phyloP scores from a whole-genome alignment of 257 asterid species.

The Cinchona pubescens region DNA sequence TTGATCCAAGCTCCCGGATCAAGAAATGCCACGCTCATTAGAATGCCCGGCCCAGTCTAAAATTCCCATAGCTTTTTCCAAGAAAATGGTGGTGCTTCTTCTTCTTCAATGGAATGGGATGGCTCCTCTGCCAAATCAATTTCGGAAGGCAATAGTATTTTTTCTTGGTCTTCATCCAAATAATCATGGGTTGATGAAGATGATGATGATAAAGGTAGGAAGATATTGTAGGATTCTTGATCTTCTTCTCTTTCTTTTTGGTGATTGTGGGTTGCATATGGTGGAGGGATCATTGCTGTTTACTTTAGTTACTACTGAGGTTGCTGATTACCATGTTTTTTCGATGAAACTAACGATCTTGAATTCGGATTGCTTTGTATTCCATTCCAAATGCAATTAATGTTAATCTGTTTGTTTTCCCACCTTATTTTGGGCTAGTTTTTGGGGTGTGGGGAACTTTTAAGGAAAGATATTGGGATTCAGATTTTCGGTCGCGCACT shows the following conservation, averaged over 20 bases:
- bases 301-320: background rate
- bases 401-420: background rate
- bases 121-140: constrained; percentile 30
- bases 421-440: background rate
- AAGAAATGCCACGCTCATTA: constrained; percentile 85
- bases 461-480: background rate
- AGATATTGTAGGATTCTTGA: constrained; percentile 23
- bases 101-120: constrained; percentile 4
- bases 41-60: constrained; percentile 88
- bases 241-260: constrained; percentile 17
- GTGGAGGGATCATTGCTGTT: constrained; percentile 16
- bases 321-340: background rate
- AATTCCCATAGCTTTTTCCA: constrained; percentile 72
- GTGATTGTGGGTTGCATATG: background rate
- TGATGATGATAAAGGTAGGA: constrained; percentile 19
- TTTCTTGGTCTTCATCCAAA: constrained; percentile 20
- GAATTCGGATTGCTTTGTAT: background rate
- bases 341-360: no score
- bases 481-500: no score
- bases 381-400: background rate
- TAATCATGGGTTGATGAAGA: background rate
- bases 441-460: no score
- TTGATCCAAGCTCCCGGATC: constrained; percentile 97
- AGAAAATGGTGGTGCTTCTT: constrained; percentile 61
- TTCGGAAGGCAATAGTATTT: constrained; percentile 37